These are phyloP conservation scores for Monosporascus sp. DNA, from an alignment of 2,329 filamentous ascomycete species.

Conservation along the genomic window DNA sequence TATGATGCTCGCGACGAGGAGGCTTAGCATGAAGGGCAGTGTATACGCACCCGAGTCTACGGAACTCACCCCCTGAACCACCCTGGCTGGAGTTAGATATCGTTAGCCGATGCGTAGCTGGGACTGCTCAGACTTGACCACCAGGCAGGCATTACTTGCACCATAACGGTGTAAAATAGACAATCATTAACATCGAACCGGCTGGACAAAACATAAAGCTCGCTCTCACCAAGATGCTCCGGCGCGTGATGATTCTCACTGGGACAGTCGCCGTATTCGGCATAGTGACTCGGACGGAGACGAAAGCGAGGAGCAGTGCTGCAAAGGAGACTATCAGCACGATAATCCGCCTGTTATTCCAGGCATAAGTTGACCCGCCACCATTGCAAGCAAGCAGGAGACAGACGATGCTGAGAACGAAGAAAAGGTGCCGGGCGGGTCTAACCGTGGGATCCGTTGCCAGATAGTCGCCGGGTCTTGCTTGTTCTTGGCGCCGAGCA, in stretches of 20 bases:
- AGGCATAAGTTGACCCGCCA: slow-evolving; percentile 45
- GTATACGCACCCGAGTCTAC: slow-evolving; percentile 53
- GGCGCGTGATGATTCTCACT: slow-evolving; percentile 46
- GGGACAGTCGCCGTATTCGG: slow-evolving; percentile 55
- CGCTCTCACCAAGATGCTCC: slow-evolving; percentile 45
- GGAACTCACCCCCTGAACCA: slow-evolving; percentile 46
- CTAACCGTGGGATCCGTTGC: slow-evolving; percentile 43
- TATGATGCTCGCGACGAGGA: slow-evolving; percentile 46
- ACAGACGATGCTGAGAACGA: slow-evolving; percentile 54
- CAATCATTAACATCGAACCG: slow-evolving; percentile 45
- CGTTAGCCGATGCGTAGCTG: background rate
- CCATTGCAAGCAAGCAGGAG: slow-evolving; percentile 62
- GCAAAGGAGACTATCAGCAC: slow-evolving; percentile 48
- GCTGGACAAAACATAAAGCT: slow-evolving; percentile 27
- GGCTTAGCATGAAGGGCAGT: slow-evolving; percentile 50
- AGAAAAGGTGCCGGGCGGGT: slow-evolving; percentile 56
- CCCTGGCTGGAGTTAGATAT: slow-evolving; percentile 34
- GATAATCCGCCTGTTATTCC: slow-evolving; percentile 49
- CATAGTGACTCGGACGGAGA: slow-evolving; percentile 45
- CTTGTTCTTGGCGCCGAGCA: slow-evolving; percentile 33
- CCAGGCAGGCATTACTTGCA: slow-evolving; percentile 25
- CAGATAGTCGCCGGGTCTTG: slow-evolving; percentile 19
- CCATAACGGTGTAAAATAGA: slow-evolving; percentile 52
- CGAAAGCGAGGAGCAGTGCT: slow-evolving; percentile 41
- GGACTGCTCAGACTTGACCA: background rate